Evolutionary conservation across 2,329 filamentous ascomycete genomes (phyloP), one percentile per base, ranked within the genome.

Genomic region (Emericellopsis atlantica): DNA sequence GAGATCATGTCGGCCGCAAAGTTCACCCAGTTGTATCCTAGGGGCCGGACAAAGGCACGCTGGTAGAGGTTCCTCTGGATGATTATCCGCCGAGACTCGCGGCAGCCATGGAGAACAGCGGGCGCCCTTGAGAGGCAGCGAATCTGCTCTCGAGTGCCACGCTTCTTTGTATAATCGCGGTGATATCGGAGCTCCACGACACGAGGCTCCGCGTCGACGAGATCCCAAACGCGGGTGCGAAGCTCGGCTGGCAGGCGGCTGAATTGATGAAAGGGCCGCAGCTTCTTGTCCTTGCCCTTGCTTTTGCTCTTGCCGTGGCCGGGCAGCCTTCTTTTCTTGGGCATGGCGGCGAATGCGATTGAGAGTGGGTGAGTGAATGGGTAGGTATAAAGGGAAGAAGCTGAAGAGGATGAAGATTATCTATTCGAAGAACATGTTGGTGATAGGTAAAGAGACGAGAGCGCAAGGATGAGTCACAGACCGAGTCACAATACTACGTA

Each of bases 231-330:
- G 12, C 12, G 37, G 8, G 24, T 9, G 23, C 26, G 37, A 32
- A 39, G 37, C 15, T 39, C 37, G 22, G 24, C 22, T 7, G 37
- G 37, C 4, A 39, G 24, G 8, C 23, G 24, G 37, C 37, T 39
- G n/a, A 39, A 39, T 15, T 39, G 37, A 39, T 39, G 37, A 39
- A 39, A 39, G 24, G 37, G 37, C 9, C 26, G n/a, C 23, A 39
- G 26, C 15, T 29, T 29, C 37, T 15, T 39, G 18, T 21, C 18
- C 36, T 37, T 22, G 36, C 36, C 36, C 22, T 37, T 39, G 24
- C n/a, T 12, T 21, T 21, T 21, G 10, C 23, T 8, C 36, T 38
- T 39, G 24, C n/a, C 26, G 6, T 9, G 37, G 9, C 6, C 37
- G 12, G 37, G 37, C 24, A 32, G 4, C 37, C 18, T 39, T 16